Evolutionary conservation across 805 yeast genomes (phyloP).

Genomic region (Wickerhamiella bombiphila): DNA sequence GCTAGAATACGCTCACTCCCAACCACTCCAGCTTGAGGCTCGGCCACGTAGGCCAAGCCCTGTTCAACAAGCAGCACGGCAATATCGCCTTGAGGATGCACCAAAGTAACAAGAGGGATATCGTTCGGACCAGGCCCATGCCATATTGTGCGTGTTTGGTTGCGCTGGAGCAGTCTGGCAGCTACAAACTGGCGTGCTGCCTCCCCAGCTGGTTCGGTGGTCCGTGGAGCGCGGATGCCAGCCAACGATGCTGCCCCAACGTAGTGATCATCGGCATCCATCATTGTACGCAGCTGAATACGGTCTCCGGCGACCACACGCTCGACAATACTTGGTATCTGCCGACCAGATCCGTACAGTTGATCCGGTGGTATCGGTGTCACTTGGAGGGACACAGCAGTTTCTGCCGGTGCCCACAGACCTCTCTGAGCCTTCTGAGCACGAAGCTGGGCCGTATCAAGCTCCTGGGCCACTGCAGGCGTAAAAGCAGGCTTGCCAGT

Average conservation of each 20-base stretch:
- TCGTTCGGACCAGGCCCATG: slow-evolving; percentile 36
- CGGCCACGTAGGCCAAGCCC: slow-evolving; percentile 64
- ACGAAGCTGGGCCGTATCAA: slow-evolving; percentile 25
- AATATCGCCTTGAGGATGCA: slow-evolving; percentile 67
- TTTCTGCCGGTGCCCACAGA: slow-evolving; percentile 31
- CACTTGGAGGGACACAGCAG: slow-evolving; percentile 19
- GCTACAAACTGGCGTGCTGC: slow-evolving; percentile 54
- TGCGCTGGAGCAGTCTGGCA: slow-evolving; percentile 44
- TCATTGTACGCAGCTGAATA: slow-evolving; percentile 41
- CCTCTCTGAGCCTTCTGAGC: slow-evolving; percentile 43
- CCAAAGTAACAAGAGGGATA: slow-evolving; percentile 31
- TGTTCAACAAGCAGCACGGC: slow-evolving; percentile 48
- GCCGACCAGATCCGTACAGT: slow-evolving; percentile 21
- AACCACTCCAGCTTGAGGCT: slow-evolving; percentile 60
- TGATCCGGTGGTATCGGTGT: slow-evolving; percentile 13
- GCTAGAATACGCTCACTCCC: slow-evolving; percentile 50
- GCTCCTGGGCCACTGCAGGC: slow-evolving; percentile 18
- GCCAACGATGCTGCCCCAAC: slow-evolving; percentile 51
- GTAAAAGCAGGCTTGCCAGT: slow-evolving; percentile 32
- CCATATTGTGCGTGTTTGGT: slow-evolving; percentile 36
- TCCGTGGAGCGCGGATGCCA: slow-evolving; percentile 60
- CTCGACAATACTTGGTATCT: slow-evolving; percentile 51
- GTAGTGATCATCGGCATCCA: slow-evolving; percentile 37
- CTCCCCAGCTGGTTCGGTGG: slow-evolving; percentile 40
- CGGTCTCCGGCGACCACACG: slow-evolving; percentile 69